Conservation (phyloP, 225 moss, liverwort and hornwort genomes). For the Neckera pumila region DNA sequence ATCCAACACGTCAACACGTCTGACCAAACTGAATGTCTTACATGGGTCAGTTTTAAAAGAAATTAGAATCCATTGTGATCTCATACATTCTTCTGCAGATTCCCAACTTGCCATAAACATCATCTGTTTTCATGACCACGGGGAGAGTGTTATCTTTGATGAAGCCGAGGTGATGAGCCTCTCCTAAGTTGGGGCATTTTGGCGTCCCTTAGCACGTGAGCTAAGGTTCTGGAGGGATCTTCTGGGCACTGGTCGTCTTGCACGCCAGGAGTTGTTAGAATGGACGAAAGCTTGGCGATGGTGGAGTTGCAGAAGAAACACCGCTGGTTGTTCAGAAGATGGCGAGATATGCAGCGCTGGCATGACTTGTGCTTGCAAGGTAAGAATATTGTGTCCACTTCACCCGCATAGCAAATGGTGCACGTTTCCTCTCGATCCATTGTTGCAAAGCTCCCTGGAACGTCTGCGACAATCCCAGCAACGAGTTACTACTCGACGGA, state of each 20-base stretch:
- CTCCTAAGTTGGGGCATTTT: neutral
- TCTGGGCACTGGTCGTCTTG: conserved; percentile 42
- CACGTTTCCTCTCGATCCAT: conserved; percentile 74
- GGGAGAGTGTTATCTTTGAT: neutral
- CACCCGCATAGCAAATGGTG: conserved; percentile 83
- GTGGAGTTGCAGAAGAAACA: conserved; percentile 90
- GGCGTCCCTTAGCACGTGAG: neutral
- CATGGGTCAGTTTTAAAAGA: neutral
- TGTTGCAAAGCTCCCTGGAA: conserved; percentile 6
- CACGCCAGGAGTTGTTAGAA: conserved; percentile 31
- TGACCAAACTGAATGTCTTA: neutral
- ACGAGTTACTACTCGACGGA: neutral
- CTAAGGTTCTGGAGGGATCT: conserved; percentile 4
- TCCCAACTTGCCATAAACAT: neutral
- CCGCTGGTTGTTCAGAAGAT: conserved; percentile 92
- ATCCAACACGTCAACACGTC: neutral
- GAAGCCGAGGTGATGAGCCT: neutral
- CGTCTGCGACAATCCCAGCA: conserved; percentile 33
- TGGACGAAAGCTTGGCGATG: conserved; percentile 52
- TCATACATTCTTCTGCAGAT: neutral
- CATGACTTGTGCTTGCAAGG: conserved; percentile 98
- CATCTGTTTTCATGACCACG: neutral
- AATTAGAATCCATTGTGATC: neutral
- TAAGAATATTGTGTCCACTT: conserved; percentile 83
- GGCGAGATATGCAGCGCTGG: conserved; percentile 81